Conservation (phyloP, 139 green algal genomes). For the Coelastrella sp. region DNA sequence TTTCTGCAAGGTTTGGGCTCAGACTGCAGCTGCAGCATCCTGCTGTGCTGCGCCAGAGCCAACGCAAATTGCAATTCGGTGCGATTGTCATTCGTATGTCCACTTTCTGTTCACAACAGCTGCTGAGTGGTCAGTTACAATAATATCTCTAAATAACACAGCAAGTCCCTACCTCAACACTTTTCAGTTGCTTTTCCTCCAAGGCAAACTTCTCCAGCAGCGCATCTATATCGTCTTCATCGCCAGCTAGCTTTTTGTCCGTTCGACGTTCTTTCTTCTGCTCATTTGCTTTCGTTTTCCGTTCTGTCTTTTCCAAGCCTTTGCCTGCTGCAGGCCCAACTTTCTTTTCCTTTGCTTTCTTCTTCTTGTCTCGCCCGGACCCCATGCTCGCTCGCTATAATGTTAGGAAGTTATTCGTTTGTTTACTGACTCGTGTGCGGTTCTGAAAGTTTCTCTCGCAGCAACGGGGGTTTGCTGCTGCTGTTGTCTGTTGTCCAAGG, state of each 20-base stretch:
- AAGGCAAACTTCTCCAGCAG: slow-evolving; percentile 84
- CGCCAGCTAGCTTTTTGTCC: slow-evolving; percentile 57
- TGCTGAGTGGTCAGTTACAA: no score
- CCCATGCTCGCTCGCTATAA: slow-evolving; percentile 66
- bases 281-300: slow-evolving; percentile 88
- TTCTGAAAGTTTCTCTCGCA: no score
- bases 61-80: background rate
- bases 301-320: slow-evolving; percentile 87
- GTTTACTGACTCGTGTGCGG: no score
- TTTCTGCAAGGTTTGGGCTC: no score
- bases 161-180: slow-evolving; percentile 42
- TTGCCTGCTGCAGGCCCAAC: slow-evolving; percentile 52
- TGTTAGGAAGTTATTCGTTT: no score
- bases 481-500: no score
- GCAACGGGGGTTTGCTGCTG: no score
- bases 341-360: slow-evolving; percentile 87
- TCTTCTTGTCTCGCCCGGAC: slow-evolving; percentile 87
- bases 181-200: slow-evolving; percentile 56
- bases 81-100: no score
- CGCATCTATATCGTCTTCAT: slow-evolving; percentile 94
- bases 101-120: no score
- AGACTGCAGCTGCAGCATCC: background rate
- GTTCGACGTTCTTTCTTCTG: slow-evolving; percentile 69
- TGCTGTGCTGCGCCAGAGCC: background rate
- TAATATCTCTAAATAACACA: no score